Evolutionary conservation across 192 early-diverging fungal genomes (phyloP), one percentile per base, ranked within the genome.

Genomic region (Coemansia sp.): DNA sequence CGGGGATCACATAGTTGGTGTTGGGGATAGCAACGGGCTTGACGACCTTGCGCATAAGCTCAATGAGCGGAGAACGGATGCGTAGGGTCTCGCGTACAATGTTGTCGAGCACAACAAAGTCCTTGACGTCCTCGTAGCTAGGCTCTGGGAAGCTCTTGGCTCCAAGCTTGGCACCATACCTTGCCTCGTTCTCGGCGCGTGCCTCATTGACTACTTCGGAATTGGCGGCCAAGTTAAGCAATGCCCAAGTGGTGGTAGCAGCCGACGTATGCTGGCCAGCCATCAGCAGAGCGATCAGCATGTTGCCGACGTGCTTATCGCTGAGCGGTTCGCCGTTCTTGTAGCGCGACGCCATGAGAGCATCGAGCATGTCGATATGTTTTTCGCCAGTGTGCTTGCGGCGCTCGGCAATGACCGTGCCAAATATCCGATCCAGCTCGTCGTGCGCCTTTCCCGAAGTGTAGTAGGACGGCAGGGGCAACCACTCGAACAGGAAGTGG

Each of bases 281-380:
- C 89, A 99, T 94, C 49, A 99, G 85, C 46, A 94, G 72, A 20
- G 97, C 97, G 86, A 99, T 99, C 91, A 97, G 92, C 88, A 99
- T 91, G 87, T 95, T 92, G 24, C 94, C 92, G 61, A 94, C 84
- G 57, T 94, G 92, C 39, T 88, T 79, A 73, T 98, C 93, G 27
- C 93, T 88, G 79, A 96, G 75, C 38, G 84, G 83, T 59, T 87
- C 86, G 36, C 97, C 97, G 69, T 92, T 87, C 86, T 94, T 96
- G 87, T 99, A 99, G 25, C 82, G 86, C 47, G 90, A 87, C 59
- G 90, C 84, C 89, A 96, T 94, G 60, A 97, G 80, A 8, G 87
- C 85, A 62, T 94, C 87, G 51, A 99, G 84, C 60, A 97, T 87
- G 69, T 97, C 95, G 9, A 84, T 80, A 60, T 86, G 76, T 79